phyloP scores from a whole-genome alignment of 495 filamentous ascomycete species.

The Trichoderma parareesei region DNA sequence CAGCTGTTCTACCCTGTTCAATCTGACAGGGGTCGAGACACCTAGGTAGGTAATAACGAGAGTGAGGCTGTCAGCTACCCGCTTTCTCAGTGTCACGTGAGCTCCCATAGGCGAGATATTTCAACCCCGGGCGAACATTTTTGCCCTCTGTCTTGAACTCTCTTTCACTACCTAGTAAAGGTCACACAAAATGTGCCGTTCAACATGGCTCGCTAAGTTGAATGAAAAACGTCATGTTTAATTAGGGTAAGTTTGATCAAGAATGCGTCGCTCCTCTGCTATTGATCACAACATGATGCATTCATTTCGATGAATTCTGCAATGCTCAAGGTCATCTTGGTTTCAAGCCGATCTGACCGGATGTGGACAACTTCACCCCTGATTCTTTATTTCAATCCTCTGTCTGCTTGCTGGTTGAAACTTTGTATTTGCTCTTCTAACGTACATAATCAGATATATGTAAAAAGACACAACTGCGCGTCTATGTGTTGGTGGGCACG shows the following conservation, averaged over 20 bases:
- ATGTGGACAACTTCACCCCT: constrained; percentile 10
- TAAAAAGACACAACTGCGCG: too few species aligned
- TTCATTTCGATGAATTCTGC: constrained; percentile 14
- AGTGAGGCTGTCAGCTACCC: background rate
- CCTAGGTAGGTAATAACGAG: too few species aligned
- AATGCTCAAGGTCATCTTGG: constrained; percentile 9
- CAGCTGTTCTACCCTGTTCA: too few species aligned
- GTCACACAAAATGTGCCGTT: too few species aligned
- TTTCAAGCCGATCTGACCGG: background rate
- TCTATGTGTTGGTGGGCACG: constrained; percentile 27
- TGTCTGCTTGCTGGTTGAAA: too few species aligned
- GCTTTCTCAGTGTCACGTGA: background rate
- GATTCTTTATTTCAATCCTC: constrained; percentile 6
- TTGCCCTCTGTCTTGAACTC: background rate
- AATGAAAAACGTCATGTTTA: background rate
- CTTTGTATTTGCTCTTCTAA: too few species aligned
- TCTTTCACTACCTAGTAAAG: too few species aligned
- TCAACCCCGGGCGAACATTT: background rate
- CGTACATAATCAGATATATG: too few species aligned
- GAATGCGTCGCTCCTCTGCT: background rate
- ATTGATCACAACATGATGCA: background rate
- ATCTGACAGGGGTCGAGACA: background rate
- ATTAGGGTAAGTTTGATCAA: background rate
- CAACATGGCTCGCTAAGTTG: background rate
- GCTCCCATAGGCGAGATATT: background rate